Evolutionary conservation across 768 basidiomycete genomes (phyloP).

Genomic region (Podaxis rugospora): DNA sequence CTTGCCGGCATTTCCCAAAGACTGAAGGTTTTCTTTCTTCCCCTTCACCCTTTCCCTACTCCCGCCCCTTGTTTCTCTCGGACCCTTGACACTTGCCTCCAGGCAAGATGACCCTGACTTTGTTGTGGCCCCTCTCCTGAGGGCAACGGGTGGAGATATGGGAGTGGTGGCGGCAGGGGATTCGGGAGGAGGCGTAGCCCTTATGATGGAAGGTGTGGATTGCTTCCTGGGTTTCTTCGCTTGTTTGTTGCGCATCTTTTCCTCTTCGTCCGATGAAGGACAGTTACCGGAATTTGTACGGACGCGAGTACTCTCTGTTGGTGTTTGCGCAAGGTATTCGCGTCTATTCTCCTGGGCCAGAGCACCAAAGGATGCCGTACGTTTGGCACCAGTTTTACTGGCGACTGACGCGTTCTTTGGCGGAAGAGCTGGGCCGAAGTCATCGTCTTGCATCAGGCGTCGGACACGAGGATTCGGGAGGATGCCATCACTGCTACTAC

Average conservation of each 20-base stretch:
- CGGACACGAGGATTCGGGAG: constrained; percentile 47
- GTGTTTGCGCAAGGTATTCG: constrained; percentile 12
- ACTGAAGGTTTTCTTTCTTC: constrained; percentile 8
- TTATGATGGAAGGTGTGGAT: constrained; percentile 15
- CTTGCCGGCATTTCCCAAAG: constrained; percentile 3
- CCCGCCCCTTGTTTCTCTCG: constrained; percentile 16
- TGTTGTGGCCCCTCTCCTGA: constrained; percentile 14
- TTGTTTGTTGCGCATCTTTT: constrained; percentile 52
- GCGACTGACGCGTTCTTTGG: constrained; percentile 25
- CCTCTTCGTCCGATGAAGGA: constrained; percentile 74
- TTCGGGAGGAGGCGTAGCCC: constrained; percentile 11
- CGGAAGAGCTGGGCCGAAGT: constrained; percentile 30
- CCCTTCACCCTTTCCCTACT: constrained; percentile 13
- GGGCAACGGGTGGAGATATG: constrained; percentile 14
- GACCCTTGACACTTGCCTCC: constrained; percentile 13
- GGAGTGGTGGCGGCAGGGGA: constrained; percentile 16
- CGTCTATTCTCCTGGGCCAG: constrained; percentile 25
- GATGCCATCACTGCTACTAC: constrained; percentile 28
- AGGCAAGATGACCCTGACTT: constrained; percentile 4
- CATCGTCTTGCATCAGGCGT: constrained; percentile 47
- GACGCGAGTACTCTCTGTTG: constrained; percentile 22
- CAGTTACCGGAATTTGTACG: constrained; percentile 31
- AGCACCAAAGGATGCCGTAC: constrained; percentile 56
- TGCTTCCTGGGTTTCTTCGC: constrained; percentile 57
- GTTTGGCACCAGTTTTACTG: constrained; percentile 37